Conservation (phyloP, 768 basidiomycete genomes). For the Heimioporus sp. region DNA sequence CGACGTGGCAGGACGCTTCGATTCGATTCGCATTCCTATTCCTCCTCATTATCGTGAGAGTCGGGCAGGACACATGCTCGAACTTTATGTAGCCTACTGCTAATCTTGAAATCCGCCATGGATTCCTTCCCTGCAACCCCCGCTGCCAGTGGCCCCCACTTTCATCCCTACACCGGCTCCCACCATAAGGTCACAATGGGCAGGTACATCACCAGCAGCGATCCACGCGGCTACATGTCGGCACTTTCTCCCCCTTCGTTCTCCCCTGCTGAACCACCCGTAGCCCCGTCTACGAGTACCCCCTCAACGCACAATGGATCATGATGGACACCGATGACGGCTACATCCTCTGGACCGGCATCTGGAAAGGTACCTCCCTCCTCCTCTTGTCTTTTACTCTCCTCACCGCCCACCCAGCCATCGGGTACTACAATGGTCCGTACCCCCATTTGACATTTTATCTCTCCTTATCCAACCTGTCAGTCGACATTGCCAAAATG, state of each 20-base stretch:
- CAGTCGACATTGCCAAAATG: constrained; percentile 92
- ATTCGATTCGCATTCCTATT: too few relatives aligned
- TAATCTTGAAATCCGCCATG: constrained; percentile 30
- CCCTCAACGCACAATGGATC: constrained; percentile 87
- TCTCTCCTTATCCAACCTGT: constrained; percentile 16
- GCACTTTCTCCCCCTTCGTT: constrained; percentile 22
- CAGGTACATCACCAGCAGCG: constrained; percentile 87
- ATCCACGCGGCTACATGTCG: constrained; percentile 86
- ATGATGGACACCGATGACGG: constrained; percentile 97
- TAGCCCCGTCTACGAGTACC: constrained; percentile 87
- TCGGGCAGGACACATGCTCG: too few relatives aligned
- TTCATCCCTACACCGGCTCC: constrained; percentile 69
- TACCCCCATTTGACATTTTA: constrained; percentile 6
- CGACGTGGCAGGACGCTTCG: too few relatives aligned
- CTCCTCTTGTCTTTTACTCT: background rate
- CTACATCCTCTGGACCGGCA: constrained; percentile 89
- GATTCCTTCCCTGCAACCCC: constrained; percentile 38
- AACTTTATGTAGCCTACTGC: background rate
- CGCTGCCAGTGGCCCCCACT: constrained; percentile 34
- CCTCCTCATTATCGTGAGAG: too few relatives aligned
- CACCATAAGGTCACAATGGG: constrained; percentile 83
- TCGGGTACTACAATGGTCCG: constrained; percentile 86
- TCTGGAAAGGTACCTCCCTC: constrained; percentile 76
- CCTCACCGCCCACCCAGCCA: constrained; percentile 44
- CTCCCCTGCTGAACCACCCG: constrained; percentile 1